These are phyloP conservation scores for Handroanthus guayacan DNA, from an alignment of 257 asterid species.

Conservation along the genomic window DNA sequence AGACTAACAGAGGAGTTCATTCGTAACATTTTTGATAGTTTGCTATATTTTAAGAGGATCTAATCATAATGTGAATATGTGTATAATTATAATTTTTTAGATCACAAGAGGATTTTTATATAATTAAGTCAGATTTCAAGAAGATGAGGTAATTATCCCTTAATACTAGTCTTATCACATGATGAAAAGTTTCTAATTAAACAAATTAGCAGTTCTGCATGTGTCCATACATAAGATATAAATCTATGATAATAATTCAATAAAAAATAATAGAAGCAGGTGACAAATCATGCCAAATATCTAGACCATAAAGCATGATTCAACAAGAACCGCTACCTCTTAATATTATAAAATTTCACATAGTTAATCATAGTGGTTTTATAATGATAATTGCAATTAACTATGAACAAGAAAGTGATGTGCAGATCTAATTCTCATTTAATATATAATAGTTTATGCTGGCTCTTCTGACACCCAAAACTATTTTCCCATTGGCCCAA, in stretches of 20 bases:
- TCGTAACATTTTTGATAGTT: too few species aligned
- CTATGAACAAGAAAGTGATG: constrained; percentile 37
- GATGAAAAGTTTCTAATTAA: background rate
- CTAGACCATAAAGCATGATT: constrained; percentile 22
- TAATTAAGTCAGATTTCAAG: too few species aligned
- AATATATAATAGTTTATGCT: constrained; percentile 16
- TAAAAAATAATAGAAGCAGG: background rate
- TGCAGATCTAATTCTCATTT: constrained; percentile 33
- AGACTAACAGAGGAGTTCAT: too few species aligned
- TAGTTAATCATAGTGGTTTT: constrained; percentile 8
- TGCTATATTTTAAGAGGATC: too few species aligned
- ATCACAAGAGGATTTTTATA: too few species aligned
- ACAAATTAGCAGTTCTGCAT: background rate
- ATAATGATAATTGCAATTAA: constrained; percentile 20
- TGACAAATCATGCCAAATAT: constrained; percentile 36
- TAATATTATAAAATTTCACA: constrained; percentile 26
- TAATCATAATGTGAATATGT: too few species aligned
- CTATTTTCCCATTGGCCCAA: constrained; percentile 32
- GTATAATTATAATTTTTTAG: too few species aligned
- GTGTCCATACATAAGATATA: background rate
- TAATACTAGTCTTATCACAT: background rate
- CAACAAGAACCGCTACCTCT: constrained; percentile 38
- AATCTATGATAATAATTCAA: background rate
- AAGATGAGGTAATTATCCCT: too few species aligned
- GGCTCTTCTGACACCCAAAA: constrained; percentile 8